Base-by-base conservation (phyloP, 352 stramenopile species). In the Aphanomyces astaci region DNA sequence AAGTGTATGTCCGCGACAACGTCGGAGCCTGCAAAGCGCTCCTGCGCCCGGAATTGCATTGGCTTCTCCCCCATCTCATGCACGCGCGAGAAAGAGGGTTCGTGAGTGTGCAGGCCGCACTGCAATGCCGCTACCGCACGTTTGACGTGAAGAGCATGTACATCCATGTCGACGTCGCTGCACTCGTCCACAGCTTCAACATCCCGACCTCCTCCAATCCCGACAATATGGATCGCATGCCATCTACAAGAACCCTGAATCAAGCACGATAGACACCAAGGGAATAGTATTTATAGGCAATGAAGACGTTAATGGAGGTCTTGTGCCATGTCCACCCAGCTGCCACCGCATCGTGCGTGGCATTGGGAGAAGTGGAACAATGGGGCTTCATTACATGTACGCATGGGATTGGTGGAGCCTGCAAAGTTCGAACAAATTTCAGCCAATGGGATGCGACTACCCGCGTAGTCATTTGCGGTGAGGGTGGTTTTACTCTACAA, bases 71-170 rank as follows among this genome's bases (percentile, higher is more conserved):
- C 25, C 51, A 59, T 25, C 22, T 59, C 51, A 19, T 59, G 25
- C n/a, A 19, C 15, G n/a, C n/a, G n/a, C n/a, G n/a, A n/a, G 7
- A 22, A 9, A 43, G 45, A 11, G 43, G 48, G 9, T 19, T 59
- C 28, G 13, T 56, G 10, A 51, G 43, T 32, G 40, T 68, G 25
- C 17, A 68, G 17, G 62, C 62, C 10, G 43, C 49, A 33, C 51
- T 68, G 4, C 49, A 51, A n/a, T 68, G 62, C 51, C n/a, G 11
- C 15, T 68, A 68, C 51, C 31, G 40, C n/a, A 68, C 62, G 32
- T 68, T 68, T 17, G 62, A 68, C 25, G 28, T 68, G 17, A 39
- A 24, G 11, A 48, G 36, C 32, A 68, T 68, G 24, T 25, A 68
- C 51, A 25, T 68, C 17, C 30, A 36, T n/a, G 33, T 68, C 19